These are phyloP conservation scores for Melanomma pulvis-pyrius DNA, from an alignment of 495 filamentous ascomycete genomes.

Conservation along the genomic window DNA sequence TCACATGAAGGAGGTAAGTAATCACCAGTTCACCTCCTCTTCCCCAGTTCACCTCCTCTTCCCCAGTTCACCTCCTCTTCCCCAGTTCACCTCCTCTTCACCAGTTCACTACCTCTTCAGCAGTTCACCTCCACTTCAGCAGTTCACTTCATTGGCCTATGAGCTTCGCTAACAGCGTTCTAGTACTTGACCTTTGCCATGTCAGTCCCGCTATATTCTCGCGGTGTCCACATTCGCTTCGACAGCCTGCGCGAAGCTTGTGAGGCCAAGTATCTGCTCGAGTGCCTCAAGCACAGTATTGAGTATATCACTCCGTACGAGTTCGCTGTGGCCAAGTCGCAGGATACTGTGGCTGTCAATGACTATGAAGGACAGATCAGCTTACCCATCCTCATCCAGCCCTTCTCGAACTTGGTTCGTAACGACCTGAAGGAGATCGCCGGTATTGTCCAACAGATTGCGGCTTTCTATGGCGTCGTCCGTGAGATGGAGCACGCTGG, in stretches of 20 bases:
- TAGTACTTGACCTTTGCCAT: slow-evolving; percentile 2
- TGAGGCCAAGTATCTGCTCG: slow-evolving; percentile 4
- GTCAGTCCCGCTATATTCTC: slow-evolving; percentile 6
- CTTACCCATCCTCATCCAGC: neutral
- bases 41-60: neutral
- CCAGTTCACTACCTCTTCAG: too few species aligned
- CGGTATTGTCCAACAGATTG: neutral
- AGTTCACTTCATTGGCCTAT: neutral
- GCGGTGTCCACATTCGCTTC: slow-evolving; percentile 19
- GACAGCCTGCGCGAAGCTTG: slow-evolving; percentile 17
- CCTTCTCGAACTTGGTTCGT: neutral
- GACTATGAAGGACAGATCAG: slow-evolving; percentile 26
- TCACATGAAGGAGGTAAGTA: slow-evolving; percentile 22
- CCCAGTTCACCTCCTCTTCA: neutral
- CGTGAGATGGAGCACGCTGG: neutral
- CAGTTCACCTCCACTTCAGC: neutral
- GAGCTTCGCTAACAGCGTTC: slow-evolving; percentile 3
- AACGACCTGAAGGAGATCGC: neutral
- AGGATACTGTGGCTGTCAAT: slow-evolving; percentile 7
- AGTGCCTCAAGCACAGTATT: neutral
- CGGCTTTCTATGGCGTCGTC: neutral
- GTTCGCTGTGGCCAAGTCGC: slow-evolving; percentile 14
- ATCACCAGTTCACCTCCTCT: neutral
- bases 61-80: neutral
- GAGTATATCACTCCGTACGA: slow-evolving; percentile 8